Evolutionary conservation across 2,329 filamentous ascomycete species (phyloP).

Genomic region (Monascus ruber): DNA sequence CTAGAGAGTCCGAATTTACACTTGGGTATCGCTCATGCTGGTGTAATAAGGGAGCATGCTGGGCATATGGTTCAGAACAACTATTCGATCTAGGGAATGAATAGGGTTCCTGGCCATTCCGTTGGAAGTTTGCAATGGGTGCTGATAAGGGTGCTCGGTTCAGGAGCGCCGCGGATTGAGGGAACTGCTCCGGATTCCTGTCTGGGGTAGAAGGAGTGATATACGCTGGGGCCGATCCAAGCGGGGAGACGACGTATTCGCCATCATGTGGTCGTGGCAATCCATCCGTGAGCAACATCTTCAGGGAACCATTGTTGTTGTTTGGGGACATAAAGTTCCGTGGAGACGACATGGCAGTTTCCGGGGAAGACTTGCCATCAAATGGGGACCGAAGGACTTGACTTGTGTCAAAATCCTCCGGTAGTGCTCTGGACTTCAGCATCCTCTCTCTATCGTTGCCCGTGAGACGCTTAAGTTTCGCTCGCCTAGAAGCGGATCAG

Average conservation of each 20-base stretch:
- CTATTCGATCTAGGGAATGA: constrained; percentile 24
- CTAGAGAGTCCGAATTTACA: constrained; percentile 12
- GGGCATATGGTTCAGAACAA: constrained; percentile 20
- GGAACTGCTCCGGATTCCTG: constrained; percentile 16
- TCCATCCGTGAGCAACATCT: constrained; percentile 24
- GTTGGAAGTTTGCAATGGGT: not conserved
- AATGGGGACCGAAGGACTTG: constrained; percentile 47
- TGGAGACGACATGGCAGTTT: constrained; percentile 39
- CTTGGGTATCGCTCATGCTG: constrained; percentile 17
- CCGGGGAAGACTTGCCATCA: constrained; percentile 34
- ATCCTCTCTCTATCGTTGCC: constrained; percentile 51
- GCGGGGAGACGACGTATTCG: constrained; percentile 27
- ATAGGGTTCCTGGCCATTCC: constrained; percentile 16
- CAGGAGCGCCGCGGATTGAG: constrained; percentile 14
- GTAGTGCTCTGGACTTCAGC: constrained; percentile 48
- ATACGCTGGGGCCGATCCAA: constrained; percentile 24
- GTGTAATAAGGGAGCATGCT: constrained; percentile 15
- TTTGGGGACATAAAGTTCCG: constrained; percentile 28
- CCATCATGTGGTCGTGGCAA: constrained; percentile 23
- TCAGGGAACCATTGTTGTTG: constrained; percentile 20
- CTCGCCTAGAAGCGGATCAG: constrained; percentile 33
- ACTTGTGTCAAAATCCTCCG: constrained; percentile 49
- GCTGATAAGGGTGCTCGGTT: constrained; percentile 1
- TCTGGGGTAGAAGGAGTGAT: constrained; percentile 18
- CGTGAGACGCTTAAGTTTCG: constrained; percentile 50